Evolutionary conservation across 495 filamentous ascomycete species (phyloP).

Genomic region (Talaromyces wortmannii): DNA sequence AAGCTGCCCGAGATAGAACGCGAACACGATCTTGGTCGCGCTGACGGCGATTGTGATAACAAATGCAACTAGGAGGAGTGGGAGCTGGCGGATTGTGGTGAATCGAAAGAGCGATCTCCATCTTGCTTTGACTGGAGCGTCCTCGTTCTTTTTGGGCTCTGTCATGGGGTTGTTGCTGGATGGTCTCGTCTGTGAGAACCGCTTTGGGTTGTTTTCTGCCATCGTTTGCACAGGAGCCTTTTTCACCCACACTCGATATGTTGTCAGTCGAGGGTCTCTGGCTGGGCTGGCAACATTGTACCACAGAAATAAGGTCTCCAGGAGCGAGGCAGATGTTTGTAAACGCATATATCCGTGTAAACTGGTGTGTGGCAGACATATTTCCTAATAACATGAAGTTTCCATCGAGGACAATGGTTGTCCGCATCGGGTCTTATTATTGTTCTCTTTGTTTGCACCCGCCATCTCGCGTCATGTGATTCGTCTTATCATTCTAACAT

Average conservation of each 20-base stretch:
- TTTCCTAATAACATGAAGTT: no score
- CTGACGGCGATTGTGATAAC: conserved; percentile 54
- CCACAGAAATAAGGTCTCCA: no score
- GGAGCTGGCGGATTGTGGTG: conserved; percentile 55
- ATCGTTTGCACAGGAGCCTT: no score
- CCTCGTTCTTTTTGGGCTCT: neutral
- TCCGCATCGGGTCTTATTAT: neutral
- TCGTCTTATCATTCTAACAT: neutral
- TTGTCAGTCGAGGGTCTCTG: no score
- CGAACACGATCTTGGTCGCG: conserved; percentile 52
- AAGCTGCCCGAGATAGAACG: conserved; percentile 67
- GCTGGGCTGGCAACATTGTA: no score
- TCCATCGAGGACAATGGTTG: neutral
- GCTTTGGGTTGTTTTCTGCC: no score
- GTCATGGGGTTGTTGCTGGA: neutral
- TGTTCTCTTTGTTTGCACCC: neutral
- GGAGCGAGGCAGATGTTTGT: no score
- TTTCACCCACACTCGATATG: no score
- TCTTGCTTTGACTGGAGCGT: conserved; percentile 9
- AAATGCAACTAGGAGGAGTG: conserved; percentile 43
- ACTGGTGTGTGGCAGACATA: no score
- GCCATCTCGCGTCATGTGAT: conserved; percentile 2
- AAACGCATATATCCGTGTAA: no score
- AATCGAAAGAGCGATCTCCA: conserved; percentile 65
- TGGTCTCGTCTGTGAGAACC: neutral